Base-by-base conservation (phyloP, 2,329 filamentous ascomycete species). In the Fusarium papillatum region DNA sequence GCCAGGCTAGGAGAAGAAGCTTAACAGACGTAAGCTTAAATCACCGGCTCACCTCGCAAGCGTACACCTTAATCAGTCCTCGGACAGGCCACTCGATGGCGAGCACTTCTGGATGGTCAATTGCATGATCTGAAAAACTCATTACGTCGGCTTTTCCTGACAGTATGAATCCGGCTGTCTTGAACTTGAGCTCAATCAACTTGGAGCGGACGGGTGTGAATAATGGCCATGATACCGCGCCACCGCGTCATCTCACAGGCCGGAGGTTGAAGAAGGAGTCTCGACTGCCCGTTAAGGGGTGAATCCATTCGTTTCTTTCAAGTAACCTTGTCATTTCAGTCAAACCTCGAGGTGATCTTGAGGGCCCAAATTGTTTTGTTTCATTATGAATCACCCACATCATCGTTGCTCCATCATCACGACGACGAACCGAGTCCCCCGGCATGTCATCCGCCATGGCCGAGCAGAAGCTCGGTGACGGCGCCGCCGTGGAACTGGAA, bases 121-220 rank as follows among this genome's bases (percentile, higher is more conserved):
- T 76, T 66, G 63, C 66, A 64, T 75, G 70, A 55, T 76, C 46
- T 3, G 34, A 39, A 22, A n/a, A 41, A 31, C n/a, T 26, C 19
- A 48, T 66, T 46, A 13, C 53, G 59, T 73, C 66, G 29, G 43
- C 26, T 22, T 22, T 53, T 22, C 11, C 6, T 24, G 7, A 19
- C 19, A 0, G 17, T n/a, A 55, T 22, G 11, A n/a, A 48, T 5
- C 9, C 19, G 38, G 31, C 8, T 29, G 14, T 14, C 34, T 67
- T 43, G n/a, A 43, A 22, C 50, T 19, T 53, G 24, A 53, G n/a
- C 11, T 7, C 39, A 10, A 2, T 48, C 8, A 29, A 0, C 48
- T 11, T 13, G 24, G 6, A 19, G 9, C 10, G 26, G 16, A 13
- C 2, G 8, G 17, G 11, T 29, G 24, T n/a, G 24, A 19, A 53